These are phyloP conservation scores for Mycena galericulata DNA, from an alignment of 768 basidiomycete species.

Conservation along the genomic window DNA sequence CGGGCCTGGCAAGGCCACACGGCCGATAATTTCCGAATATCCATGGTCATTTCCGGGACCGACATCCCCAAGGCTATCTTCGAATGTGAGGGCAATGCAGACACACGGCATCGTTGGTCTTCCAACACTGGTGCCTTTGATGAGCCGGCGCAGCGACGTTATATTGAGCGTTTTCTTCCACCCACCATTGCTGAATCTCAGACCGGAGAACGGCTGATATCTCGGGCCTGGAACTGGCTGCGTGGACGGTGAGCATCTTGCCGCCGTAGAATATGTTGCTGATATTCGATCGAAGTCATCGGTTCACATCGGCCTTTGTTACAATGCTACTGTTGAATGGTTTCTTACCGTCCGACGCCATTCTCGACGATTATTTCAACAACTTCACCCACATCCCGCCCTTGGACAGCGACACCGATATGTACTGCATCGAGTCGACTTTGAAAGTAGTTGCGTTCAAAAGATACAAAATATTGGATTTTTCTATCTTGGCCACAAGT, in stretches of 20 bases:
- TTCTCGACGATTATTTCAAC: background rate
- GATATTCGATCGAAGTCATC: background rate
- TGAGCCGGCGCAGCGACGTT: background rate
- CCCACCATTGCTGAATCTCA: background rate
- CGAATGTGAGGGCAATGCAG: background rate
- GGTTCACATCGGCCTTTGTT: background rate
- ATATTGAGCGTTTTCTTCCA: background rate
- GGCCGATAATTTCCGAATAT: background rate
- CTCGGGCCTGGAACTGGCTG: background rate
- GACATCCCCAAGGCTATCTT: background rate
- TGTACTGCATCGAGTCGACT: background rate
- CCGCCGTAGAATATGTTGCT: background rate
- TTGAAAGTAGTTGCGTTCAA: background rate
- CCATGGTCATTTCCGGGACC: background rate
- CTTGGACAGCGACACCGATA: background rate
- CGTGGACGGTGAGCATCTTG: background rate
- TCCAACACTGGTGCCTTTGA: constrained; percentile 4
- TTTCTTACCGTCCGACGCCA: background rate
- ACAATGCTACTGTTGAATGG: background rate
- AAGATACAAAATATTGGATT: background rate
- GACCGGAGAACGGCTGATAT: background rate
- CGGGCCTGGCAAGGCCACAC: background rate
- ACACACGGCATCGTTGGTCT: constrained; percentile 2
- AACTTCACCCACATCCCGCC: background rate
- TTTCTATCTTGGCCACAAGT: background rate